Percentiles rank a stretch among this genome's conserved stretches.
These are phyloP conservation scores for Posidonia oceanica DNA, from an alignment of 116 monocot species.

Conservation along the genomic window DNA sequence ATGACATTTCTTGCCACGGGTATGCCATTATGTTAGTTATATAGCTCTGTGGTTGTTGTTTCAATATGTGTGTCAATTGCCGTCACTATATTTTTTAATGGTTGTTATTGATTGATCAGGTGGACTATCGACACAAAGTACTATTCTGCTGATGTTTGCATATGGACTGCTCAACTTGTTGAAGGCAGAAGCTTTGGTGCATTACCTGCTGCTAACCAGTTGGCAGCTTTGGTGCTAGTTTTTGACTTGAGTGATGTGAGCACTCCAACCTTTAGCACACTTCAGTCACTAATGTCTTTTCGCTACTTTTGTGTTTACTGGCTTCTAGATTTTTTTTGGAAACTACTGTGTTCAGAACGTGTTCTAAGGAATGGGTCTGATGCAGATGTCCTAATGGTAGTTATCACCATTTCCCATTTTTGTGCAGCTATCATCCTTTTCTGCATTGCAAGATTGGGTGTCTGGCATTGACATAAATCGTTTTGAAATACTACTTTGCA, in stretches of 20 bases:
- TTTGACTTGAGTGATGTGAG: conserved; percentile 95
- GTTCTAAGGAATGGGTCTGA: neutral
- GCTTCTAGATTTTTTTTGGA: neutral
- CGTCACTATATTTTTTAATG: neutral
- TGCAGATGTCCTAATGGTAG: neutral
- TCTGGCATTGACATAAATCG: conserved; percentile 39
- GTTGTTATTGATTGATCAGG: conserved; percentile 24
- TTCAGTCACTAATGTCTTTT: neutral
- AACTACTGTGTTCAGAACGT: neutral
- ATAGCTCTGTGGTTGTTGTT: neutral
- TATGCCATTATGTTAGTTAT: conserved; percentile 13
- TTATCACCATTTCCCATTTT: neutral
- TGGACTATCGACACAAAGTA: conserved; percentile 97
- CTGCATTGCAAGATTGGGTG: conserved; percentile 63
- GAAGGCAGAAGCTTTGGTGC: conserved; percentile 40
- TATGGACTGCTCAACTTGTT: conserved; percentile 74
- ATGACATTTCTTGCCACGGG: conserved; percentile 66
- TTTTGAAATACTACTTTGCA: conserved; percentile 82
- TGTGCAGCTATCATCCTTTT: conserved; percentile 62
- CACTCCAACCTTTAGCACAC: neutral
- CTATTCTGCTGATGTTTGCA: conserved; percentile 78
- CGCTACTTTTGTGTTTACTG: neutral
- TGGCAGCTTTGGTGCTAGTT: conserved; percentile 82
- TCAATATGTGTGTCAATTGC: neutral
- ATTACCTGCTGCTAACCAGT: conserved; percentile 33